phyloP scores from a whole-genome alignment of 768 basidiomycete genomes.

The Cystofilobasidium macerans region DNA sequence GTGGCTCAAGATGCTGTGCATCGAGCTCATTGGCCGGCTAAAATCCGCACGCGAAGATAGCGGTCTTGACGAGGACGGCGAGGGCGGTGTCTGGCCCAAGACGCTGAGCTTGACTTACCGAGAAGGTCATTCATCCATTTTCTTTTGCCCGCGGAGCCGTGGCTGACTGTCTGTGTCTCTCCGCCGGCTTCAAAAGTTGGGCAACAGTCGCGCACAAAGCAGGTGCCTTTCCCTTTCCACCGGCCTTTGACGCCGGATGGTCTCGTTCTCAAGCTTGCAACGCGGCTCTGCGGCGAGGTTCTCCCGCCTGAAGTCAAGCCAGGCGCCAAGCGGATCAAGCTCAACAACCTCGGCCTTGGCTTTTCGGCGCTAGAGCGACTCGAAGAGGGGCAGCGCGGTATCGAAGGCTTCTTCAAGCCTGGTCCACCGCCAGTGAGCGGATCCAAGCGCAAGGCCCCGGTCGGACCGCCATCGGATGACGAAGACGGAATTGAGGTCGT shows the following conservation, averaged over 20 bases:
- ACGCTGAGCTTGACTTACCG: slow-evolving; percentile 68
- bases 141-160: not conserved
- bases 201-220: slow-evolving; percentile 51
- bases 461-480: not conserved
- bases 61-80: slow-evolving; percentile 42
- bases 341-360: slow-evolving; percentile 59
- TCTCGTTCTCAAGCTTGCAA: slow-evolving; percentile 59
- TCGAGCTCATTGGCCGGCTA: slow-evolving; percentile 75
- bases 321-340: slow-evolving; percentile 44
- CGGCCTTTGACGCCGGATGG: slow-evolving; percentile 58
- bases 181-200: not conserved
- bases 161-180: not conserved
- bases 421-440: not conserved
- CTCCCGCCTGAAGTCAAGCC: slow-evolving; percentile 45
- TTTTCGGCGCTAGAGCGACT: slow-evolving; percentile 66
- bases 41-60: slow-evolving; percentile 63
- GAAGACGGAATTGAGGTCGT: not conserved
- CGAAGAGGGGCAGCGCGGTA: slow-evolving; percentile 70
- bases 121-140: slow-evolving; percentile 45
- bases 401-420: slow-evolving; percentile 65
- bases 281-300: slow-evolving; percentile 77
- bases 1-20: slow-evolving; percentile 84
- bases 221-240: slow-evolving; percentile 76
- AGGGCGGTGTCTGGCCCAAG: slow-evolving; percentile 69
- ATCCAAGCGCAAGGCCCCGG: not conserved